A percentile compares a stretch with the other conserved stretches of the same genome.
Evolutionary conservation across 164 flowering plant genomes (phyloP).

Genomic region (Magnolia sinica): DNA sequence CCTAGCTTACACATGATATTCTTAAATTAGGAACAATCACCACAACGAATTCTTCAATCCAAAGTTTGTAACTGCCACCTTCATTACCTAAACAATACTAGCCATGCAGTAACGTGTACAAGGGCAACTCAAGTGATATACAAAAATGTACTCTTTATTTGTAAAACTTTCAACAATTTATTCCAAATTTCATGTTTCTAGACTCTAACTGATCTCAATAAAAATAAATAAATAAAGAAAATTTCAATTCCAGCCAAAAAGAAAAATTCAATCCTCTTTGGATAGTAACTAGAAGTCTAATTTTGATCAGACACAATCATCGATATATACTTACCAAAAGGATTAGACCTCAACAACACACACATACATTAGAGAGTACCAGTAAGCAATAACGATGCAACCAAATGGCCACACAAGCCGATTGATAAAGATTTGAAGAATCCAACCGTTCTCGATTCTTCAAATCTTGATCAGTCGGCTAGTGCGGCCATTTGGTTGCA

Average conservation of each 20-base stretch:
- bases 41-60: too few relatives aligned
- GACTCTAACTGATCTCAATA: background rate
- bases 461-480: too few relatives aligned
- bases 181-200: background rate
- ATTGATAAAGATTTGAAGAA: background rate
- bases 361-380: background rate
- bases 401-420: background rate
- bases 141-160: background rate
- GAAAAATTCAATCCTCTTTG: background rate
- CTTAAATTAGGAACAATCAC: too few relatives aligned
- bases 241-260: background rate
- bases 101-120: too few relatives aligned
- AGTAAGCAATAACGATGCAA: background rate
- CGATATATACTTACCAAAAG: background rate
- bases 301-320: too few relatives aligned
- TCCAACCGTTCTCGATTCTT: background rate
- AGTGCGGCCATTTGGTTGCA: too few relatives aligned
- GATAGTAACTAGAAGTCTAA: background rate
- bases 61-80: too few relatives aligned
- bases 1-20: too few relatives aligned
- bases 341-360: background rate
- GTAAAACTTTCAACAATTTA: background rate
- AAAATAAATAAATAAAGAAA: too few relatives aligned
- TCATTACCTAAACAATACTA: too few relatives aligned
- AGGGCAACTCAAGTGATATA: too few relatives aligned